Evolutionary conservation across 495 filamentous ascomycete species (phyloP).

Genomic region (Lichina pygmaea): DNA sequence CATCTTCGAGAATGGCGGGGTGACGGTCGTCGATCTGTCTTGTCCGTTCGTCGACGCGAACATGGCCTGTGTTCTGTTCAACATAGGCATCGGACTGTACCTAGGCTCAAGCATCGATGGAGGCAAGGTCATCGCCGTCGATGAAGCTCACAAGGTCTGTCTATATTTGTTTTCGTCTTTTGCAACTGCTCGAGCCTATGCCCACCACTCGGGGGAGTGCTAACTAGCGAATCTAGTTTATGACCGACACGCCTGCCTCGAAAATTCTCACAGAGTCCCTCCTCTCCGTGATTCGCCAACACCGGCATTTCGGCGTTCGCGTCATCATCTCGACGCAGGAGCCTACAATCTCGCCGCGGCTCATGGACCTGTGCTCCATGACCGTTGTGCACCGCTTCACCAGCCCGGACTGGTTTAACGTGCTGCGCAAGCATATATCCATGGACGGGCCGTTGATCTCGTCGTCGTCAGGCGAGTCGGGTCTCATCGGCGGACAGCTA

Average conservation of each 20-base stretch:
- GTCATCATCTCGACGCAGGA: conserved; percentile 57
- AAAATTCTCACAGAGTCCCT: not conserved
- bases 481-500: not conserved
- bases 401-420: conserved; percentile 36
- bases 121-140: conserved; percentile 8
- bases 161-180: not conserved
- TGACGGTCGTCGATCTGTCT: conserved; percentile 1
- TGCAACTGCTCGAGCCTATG: not conserved
- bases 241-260: not conserved
- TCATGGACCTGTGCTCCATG: conserved; percentile 45
- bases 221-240: not conserved
- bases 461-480: not conserved
- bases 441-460: conserved; percentile 7
- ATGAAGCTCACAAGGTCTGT: conserved; percentile 10
- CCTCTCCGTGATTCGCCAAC: conserved; percentile 24
- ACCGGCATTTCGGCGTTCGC: conserved; percentile 39
- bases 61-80: conserved; percentile 1
- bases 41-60: conserved; percentile 1
- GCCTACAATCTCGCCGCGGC: conserved; percentile 39
- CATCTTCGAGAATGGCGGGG: not conserved
- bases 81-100: not conserved
- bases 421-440: conserved; percentile 35
- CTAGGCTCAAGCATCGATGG: not conserved
- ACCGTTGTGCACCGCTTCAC: conserved; percentile 54
- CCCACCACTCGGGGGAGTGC: not conserved